phyloP scores from a whole-genome alignment of 1,284 basidiomycete species.

The Rhodotorula glutinis region DNA sequence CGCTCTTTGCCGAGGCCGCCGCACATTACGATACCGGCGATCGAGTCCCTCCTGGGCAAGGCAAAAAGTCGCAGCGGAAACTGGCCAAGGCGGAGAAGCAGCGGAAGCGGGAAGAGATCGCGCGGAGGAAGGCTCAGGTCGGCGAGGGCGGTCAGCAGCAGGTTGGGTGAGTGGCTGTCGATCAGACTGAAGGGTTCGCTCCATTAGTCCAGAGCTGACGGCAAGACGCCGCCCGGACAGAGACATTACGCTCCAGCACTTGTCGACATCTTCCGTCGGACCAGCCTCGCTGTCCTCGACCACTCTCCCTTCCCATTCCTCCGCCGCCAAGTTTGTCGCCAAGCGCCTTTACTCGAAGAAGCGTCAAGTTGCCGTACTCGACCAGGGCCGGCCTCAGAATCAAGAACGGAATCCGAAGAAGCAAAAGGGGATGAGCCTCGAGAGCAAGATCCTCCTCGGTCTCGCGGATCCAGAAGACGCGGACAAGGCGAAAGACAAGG shows the following conservation, averaged over 20 bases:
- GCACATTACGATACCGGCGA: conserved; percentile 19
- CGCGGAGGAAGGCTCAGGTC: conserved; percentile 18
- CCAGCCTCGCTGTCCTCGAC: conserved; percentile 33
- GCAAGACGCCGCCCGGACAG: conserved; percentile 2
- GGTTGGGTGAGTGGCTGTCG: conserved; percentile 22
- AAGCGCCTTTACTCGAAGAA: conserved; percentile 37
- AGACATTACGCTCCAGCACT: conserved; percentile 35
- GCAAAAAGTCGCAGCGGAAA: conserved; percentile 21
- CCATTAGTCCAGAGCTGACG: not conserved
- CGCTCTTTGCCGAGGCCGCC: conserved; percentile 31
- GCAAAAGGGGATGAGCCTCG: conserved; percentile 31
- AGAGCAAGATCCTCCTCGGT: conserved; percentile 32
- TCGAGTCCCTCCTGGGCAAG: conserved; percentile 6
- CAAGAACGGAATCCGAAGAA: conserved; percentile 24
- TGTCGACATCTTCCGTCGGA: conserved; percentile 9
- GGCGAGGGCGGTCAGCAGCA: conserved; percentile 19
- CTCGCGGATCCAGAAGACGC: conserved; percentile 26
- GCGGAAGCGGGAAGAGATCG: conserved; percentile 9
- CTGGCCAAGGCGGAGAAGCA: conserved; percentile 20
- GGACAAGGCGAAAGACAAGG: conserved; percentile 26
- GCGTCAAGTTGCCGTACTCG: conserved; percentile 35
- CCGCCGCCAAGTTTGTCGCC: conserved; percentile 38
- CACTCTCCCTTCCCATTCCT: conserved; percentile 28
- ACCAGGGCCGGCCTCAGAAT: conserved; percentile 13
- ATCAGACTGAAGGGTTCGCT: not conserved